Conservation (phyloP, 257 asterid genomes). For the Cordia subcordata region DNA sequence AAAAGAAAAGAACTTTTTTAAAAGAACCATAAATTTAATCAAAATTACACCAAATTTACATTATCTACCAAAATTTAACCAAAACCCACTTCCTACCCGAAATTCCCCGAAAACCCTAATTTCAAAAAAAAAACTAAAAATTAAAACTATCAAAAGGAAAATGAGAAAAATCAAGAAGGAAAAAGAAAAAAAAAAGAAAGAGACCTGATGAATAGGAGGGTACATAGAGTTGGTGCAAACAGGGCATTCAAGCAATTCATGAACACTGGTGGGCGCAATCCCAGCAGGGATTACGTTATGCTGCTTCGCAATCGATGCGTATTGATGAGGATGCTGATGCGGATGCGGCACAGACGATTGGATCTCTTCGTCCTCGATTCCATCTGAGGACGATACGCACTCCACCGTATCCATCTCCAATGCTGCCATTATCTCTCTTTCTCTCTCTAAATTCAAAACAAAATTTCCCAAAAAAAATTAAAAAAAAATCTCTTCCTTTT, state of each 20-base stretch:
- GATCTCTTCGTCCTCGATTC: slow-evolving; percentile 76
- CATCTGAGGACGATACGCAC: slow-evolving; percentile 64
- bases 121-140: neutral
- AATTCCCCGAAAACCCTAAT: too few relatives aligned
- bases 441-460: slow-evolving; percentile 5
- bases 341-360: slow-evolving; percentile 31
- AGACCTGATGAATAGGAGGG: slow-evolving; percentile 91
- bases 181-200: slow-evolving; percentile 10
- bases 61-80: too few relatives aligned
- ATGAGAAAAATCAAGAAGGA: neutral
- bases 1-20: too few relatives aligned
- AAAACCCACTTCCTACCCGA: too few relatives aligned
- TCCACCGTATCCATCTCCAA: slow-evolving; percentile 71
- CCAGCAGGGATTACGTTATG: slow-evolving; percentile 34
- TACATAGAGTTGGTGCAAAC: slow-evolving; percentile 91
- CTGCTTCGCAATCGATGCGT: slow-evolving; percentile 42
- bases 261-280: slow-evolving; percentile 62
- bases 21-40: too few relatives aligned
- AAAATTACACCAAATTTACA: too few relatives aligned
- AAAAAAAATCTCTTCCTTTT: slow-evolving; percentile 8
- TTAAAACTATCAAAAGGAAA: neutral
- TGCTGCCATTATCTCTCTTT: slow-evolving; percentile 27
- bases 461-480: neutral
- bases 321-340: slow-evolving; percentile 30
- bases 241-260: slow-evolving; percentile 90